Percentiles rank a stretch among this genome's conserved stretches.
Conservation (phyloP, 163 green algal species). For the Smithsoniella earleae region DNA sequence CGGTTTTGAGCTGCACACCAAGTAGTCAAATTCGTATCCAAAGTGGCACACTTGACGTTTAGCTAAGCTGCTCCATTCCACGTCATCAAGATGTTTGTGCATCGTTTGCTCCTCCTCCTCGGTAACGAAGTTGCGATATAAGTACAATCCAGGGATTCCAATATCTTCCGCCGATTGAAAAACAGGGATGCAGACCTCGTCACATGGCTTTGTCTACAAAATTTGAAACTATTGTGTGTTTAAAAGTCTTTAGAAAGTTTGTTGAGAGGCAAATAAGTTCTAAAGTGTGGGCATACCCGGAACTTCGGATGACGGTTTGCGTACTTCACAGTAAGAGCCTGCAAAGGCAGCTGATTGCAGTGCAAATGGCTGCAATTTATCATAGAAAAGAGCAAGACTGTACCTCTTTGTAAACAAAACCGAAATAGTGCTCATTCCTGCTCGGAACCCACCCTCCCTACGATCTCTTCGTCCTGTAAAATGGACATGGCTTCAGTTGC, state of each 20-base stretch:
- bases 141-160: slow-evolving; percentile 58
- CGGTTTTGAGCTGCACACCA: too few relatives aligned
- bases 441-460: too few relatives aligned
- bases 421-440: too few relatives aligned
- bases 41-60: slow-evolving; percentile 83
- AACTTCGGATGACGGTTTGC: neutral
- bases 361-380: too few relatives aligned
- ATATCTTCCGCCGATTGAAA: slow-evolving; percentile 34
- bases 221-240: neutral
- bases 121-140: slow-evolving; percentile 62
- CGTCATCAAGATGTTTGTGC: slow-evolving; percentile 39
- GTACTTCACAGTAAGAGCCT: slow-evolving; percentile 16
- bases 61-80: slow-evolving; percentile 57
- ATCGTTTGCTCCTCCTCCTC: slow-evolving; percentile 55
- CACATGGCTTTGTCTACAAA: neutral
- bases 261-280: neutral
- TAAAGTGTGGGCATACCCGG: neutral
- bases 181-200: slow-evolving; percentile 28
- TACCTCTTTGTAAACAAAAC: too few relatives aligned
- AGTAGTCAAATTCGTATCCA: slow-evolving; percentile 76
- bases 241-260: neutral
- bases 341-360: too few relatives aligned
- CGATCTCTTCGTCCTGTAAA: neutral
- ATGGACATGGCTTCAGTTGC: neutral
- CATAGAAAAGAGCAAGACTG: too few relatives aligned